Base-by-base conservation (phyloP, 371 early-diverging fungal genomes). In the Rhizopus arrhizus region DNA sequence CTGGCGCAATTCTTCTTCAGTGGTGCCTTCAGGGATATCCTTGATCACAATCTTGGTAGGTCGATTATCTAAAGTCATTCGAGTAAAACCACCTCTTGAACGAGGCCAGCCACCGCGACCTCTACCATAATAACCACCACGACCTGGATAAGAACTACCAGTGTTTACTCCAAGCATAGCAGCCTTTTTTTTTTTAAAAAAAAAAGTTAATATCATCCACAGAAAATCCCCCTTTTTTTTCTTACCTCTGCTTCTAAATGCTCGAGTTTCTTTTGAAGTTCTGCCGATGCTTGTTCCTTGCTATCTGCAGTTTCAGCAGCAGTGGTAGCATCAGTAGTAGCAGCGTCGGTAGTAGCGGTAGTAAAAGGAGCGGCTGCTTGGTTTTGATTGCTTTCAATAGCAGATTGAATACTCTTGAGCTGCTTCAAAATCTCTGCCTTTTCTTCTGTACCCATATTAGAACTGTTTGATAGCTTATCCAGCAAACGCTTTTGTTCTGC, bases 231-330 rank as follows among this genome's bases (percentile, higher is more conserved):
- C 6, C 13, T 38, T 28, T 13, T 29, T 5, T 13, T 42, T 16
- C 10, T 63, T 78, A 87, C 91, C 81, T 90, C 84, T 12, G 85
- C 85, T 62, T 88, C 84, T 54, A 90, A 67, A 38, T 72, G 76
- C 33, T 87, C 89, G 45, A 90, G 64, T 34, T 87, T 83, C 46
- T 82, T 83, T 48, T 82, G 77, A 41, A 87, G 63, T 34, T 72
- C 78, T 15, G 79, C 75, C 12, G 79, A 71, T 6, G 73, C 64
- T 46, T 74, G 72, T 45, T 72, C 59, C 22, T 66, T 59, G 0
- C 16, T 46, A 4, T 56, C 46, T 13, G 55, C 10, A 33, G 61
- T 62, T 36, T 38, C 48, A 15, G 42, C 47, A 6, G 29, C 28
- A n/a, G 58, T 38, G 49, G 56, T 46, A 47, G 45, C 48, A 22